Conservation (phyloP, 306 rosid genomes). For the Comarum palustre region DNA sequence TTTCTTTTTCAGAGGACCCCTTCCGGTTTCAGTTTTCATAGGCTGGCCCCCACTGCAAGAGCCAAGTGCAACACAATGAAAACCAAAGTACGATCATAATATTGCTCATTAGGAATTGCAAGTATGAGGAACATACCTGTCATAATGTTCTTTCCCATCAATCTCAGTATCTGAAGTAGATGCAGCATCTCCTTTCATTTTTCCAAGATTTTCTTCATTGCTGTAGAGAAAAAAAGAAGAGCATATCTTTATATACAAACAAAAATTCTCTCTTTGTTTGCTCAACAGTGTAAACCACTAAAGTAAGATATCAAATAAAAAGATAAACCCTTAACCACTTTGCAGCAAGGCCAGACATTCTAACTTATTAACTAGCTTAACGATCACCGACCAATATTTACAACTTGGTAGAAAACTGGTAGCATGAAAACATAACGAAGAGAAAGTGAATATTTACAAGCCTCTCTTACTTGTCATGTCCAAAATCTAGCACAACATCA, state of each 20-base stretch:
- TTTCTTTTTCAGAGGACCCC: constrained; percentile 53
- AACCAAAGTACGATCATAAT: neutral
- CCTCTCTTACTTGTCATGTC: constrained; percentile 50
- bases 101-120: constrained; percentile 13
- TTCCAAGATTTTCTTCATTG: constrained; percentile 32
- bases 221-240: constrained; percentile 23
- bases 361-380: neutral
- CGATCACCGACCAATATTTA: constrained; percentile 1
- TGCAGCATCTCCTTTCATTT: constrained; percentile 34
- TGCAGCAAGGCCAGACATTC: neutral
- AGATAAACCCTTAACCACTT: neutral
- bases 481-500: constrained; percentile 64
- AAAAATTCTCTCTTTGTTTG: neutral
- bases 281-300: neutral
- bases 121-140: constrained; percentile 30
- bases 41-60: constrained; percentile 47
- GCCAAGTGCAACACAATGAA: constrained; percentile 30
- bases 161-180: constrained; percentile 38
- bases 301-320: neutral
- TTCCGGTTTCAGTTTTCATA: constrained; percentile 38
- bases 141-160: constrained; percentile 31
- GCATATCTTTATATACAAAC: neutral
- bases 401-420: neutral
- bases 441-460: constrained; percentile 3
- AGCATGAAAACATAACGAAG: constrained; percentile 11